Evolutionary conservation across 495 filamentous ascomycete species (phyloP).

Genomic region (Cudoniella acicularis): DNA sequence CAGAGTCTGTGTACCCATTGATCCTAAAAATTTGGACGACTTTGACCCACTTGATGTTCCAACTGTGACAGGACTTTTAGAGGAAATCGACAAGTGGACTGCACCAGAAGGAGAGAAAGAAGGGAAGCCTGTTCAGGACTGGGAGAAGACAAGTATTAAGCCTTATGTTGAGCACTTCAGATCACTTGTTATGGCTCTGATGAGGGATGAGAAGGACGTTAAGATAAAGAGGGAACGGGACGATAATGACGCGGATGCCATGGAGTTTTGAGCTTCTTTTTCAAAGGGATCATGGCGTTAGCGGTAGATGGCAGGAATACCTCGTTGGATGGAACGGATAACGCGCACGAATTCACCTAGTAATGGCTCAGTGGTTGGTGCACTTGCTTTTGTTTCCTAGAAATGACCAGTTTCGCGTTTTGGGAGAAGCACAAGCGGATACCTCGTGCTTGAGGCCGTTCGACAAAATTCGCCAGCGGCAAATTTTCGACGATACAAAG

Average conservation of each 20-base stretch:
- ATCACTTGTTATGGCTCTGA: constrained; percentile 67
- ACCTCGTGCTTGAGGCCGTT: too few relatives aligned
- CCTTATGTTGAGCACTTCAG: constrained; percentile 90
- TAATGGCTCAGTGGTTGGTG: neutral
- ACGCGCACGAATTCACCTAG: neutral
- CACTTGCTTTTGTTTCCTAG: too few relatives aligned
- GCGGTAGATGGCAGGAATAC: neutral
- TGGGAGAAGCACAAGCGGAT: too few relatives aligned
- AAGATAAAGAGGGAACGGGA: constrained; percentile 70
- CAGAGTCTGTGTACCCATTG: constrained; percentile 91
- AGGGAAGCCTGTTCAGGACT: constrained; percentile 61
- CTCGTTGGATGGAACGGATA: too few relatives aligned
- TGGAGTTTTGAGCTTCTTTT: constrained; percentile 52
- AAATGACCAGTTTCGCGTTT: too few relatives aligned
- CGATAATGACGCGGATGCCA: constrained; percentile 35
- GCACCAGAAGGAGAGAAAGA: constrained; percentile 31
- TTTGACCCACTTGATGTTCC: constrained; percentile 89
- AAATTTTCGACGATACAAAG: too few relatives aligned
- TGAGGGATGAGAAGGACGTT: constrained; percentile 74
- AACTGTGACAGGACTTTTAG: constrained; percentile 73
- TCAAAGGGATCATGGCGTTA: neutral
- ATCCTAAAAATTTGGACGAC: constrained; percentile 59
- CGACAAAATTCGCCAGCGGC: too few relatives aligned
- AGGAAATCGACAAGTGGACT: constrained; percentile 79
- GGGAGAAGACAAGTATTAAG: constrained; percentile 94